A percentile compares a stretch with the other conserved stretches of the same genome.
Evolutionary conservation across 164 flowering plant species (phyloP).

Genomic region (Piper betle): DNA sequence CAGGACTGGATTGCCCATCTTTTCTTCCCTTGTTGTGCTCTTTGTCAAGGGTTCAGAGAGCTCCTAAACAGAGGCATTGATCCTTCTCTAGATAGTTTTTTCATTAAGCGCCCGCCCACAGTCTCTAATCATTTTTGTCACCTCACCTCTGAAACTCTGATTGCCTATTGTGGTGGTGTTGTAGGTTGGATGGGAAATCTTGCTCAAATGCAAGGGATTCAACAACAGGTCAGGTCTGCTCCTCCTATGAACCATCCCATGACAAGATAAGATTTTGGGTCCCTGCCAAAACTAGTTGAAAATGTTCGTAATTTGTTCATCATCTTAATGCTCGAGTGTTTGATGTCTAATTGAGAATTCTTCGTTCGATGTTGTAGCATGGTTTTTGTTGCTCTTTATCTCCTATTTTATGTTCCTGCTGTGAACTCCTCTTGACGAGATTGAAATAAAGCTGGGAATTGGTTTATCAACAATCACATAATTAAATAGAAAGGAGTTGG

Average conservation of each 20-base stretch:
- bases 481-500: too few relatives aligned
- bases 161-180: not conserved
- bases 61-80: constrained; percentile 15
- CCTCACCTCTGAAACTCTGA: not conserved
- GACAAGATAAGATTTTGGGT: not conserved
- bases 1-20: constrained; percentile 27
- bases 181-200: constrained; percentile 11
- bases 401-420: too few relatives aligned
- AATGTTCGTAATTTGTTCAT: too few relatives aligned
- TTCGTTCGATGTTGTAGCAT: too few relatives aligned
- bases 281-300: too few relatives aligned
- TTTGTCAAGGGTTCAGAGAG: constrained; percentile 29
- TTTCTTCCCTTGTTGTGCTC: constrained; percentile 43
- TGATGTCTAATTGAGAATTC: too few relatives aligned
- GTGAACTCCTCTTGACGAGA: too few relatives aligned
- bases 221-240: constrained; percentile 1
- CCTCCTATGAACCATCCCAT: constrained; percentile 6
- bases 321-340: too few relatives aligned
- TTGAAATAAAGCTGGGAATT: too few relatives aligned
- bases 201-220: constrained; percentile 3
- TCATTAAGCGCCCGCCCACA: not conserved
- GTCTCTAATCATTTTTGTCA: not conserved
- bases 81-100: constrained; percentile 10
- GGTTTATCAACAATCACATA: too few relatives aligned
- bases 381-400: too few relatives aligned